Conservation (phyloP, 345 rosid species). For the Pugionium cornutum region DNA sequence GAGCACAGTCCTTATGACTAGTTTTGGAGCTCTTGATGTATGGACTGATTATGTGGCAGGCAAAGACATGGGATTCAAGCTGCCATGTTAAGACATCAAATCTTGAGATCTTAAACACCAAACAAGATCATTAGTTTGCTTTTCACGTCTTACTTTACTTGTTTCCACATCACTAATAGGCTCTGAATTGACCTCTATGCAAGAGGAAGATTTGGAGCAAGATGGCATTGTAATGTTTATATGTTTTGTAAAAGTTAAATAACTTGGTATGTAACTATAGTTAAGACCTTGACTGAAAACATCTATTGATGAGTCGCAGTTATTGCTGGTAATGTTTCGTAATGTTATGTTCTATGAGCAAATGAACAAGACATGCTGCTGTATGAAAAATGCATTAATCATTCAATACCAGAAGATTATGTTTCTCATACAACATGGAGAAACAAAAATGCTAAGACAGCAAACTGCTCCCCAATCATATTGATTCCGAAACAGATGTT, state of each 20-base stretch:
- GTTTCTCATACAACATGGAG: conserved; percentile 33
- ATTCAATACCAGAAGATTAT: conserved; percentile 2
- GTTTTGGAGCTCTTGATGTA: conserved; percentile 63
- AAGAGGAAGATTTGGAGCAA: conserved; percentile 27
- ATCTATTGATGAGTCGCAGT: conserved; percentile 7
- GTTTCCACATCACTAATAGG: background rate
- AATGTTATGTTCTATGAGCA: conserved; percentile 4
- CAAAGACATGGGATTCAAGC: conserved; percentile 69
- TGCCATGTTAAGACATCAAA: conserved; percentile 50
- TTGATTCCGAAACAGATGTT: conserved; percentile 18
- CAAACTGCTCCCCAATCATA: conserved; percentile 27
- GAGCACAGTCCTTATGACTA: conserved; percentile 69
- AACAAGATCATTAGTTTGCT: background rate
- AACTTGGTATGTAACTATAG: conserved; percentile 29
- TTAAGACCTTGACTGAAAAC: conserved; percentile 31
- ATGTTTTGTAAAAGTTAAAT: conserved; percentile 26
- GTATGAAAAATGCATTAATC: background rate
- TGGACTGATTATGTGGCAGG: conserved; percentile 73
- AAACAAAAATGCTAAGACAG: conserved; percentile 33
- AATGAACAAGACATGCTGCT: conserved; percentile 9
- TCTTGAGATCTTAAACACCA: background rate
- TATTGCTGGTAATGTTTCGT: conserved; percentile 22
- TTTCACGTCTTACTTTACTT: conserved; percentile 7
- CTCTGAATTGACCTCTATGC: conserved; percentile 20
- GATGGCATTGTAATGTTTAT: conserved; percentile 23